Evolutionary conservation across 345 rosid species (phyloP), one percentile per base, ranked within the genome.

Genomic region (Dipteronia dyeriana): DNA sequence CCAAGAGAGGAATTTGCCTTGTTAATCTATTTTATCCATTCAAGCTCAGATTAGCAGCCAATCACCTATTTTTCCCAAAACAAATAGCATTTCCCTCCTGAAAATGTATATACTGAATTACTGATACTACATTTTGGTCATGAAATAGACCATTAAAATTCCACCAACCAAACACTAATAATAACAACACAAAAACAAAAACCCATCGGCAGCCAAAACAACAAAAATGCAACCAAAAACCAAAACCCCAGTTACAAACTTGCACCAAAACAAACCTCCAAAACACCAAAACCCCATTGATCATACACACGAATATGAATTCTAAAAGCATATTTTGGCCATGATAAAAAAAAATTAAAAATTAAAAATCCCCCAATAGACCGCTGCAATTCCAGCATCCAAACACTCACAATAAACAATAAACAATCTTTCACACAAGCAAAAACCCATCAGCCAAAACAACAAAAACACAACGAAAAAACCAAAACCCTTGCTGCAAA

Each of bases 81-180:
- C 17, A 31, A 59, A 9, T 5, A 9, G 26, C 49, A 64, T 47
- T 74, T 64, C 9, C 12, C 63, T 47, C 49, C 47, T 70, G 11
- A 64, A 62, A 62, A 49, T 68, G 56, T 5, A 45, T 20, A 45
- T 5, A 45, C 56, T 34, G 6, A 34, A 34, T 34, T 34, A 34
- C 38, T 68, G 23, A 45, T 17, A 45, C 34, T 12, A 22, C 22
- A 65, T 17, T 65, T 65, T 34, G 11, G 14, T 26, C 39, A 25
- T 22, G 14, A 45, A 62, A 29, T 29, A 62, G 9, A 70, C 19
- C 43, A 68, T 59, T 69, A 67, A 76, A 57, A 38, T 68, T 59
- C 3, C 63, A 26, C 31, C 41, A 61, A 14, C 60, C 16, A 47
- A 23, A 39, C 17, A 26, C 56, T 22, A n/a, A 11, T 0, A 56